A percentile compares a stretch with the other conserved stretches of the same genome.
phyloP scores from a whole-genome alignment of 208 protist genomes.

The Wallacemonas sp. region DNA sequence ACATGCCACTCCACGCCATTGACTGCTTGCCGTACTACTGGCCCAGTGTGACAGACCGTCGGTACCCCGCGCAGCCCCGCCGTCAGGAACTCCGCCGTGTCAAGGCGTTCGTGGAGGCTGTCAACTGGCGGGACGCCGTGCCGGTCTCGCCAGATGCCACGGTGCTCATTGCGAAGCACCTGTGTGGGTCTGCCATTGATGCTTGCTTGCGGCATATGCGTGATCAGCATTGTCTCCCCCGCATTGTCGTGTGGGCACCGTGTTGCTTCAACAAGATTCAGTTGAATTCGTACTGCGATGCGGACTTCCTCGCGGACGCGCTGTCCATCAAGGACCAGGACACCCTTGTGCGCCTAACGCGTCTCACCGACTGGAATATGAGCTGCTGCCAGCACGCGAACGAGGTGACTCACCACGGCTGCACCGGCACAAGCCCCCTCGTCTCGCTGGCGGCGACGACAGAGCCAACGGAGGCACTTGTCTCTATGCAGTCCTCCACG shows the following conservation, averaged over 20 bases:
- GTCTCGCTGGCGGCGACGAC: neutral
- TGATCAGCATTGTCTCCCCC: slow-evolving; percentile 18
- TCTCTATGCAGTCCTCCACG: neutral
- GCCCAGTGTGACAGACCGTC: slow-evolving; percentile 14
- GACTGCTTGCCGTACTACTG: slow-evolving; percentile 25
- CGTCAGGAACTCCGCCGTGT: slow-evolving; percentile 13
- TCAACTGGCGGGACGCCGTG: slow-evolving; percentile 13
- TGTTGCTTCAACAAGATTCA: slow-evolving; percentile 48
- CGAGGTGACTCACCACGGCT: neutral
- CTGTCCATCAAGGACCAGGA: slow-evolving; percentile 9
- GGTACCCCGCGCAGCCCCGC: slow-evolving; percentile 10
- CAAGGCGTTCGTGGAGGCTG: slow-evolving; percentile 15
- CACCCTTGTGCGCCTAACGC: slow-evolving; percentile 14
- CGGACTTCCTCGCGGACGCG: slow-evolving; percentile 8
- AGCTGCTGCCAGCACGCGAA: slow-evolving; percentile 11
- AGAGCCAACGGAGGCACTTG: neutral
- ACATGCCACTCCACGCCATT: slow-evolving; percentile 36
- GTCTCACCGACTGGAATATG: slow-evolving; percentile 46
- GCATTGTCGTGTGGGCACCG: slow-evolving; percentile 31
- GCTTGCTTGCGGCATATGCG: slow-evolving; percentile 27
- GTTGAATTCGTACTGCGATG: slow-evolving; percentile 30
- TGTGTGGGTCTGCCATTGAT: slow-evolving; percentile 48
- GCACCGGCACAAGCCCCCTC: neutral
- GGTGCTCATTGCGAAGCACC: slow-evolving; percentile 49
- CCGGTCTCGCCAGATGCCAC: slow-evolving; percentile 14